Evolutionary conservation across 805 yeast species (phyloP).

Genomic region (Suhomyces emberorum): DNA sequence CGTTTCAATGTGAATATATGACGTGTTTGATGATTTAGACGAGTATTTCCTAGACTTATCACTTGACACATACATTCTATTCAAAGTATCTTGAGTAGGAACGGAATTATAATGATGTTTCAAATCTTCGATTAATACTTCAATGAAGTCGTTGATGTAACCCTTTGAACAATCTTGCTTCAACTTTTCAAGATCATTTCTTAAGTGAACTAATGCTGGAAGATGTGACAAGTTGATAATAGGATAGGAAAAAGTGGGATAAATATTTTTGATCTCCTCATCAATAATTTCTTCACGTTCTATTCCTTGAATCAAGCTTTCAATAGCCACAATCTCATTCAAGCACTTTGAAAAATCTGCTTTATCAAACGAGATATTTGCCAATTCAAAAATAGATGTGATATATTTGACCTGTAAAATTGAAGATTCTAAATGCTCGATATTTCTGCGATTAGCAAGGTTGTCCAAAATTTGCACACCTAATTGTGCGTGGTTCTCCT

Average conservation of each 20-base stretch:
- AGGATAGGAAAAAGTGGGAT: slow-evolving; percentile 28
- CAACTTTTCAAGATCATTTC: slow-evolving; percentile 52
- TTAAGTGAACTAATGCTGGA: slow-evolving; percentile 49
- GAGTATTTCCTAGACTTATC: slow-evolving; percentile 23
- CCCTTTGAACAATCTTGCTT: slow-evolving; percentile 66
- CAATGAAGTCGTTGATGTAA: slow-evolving; percentile 57
- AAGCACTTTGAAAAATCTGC: slow-evolving; percentile 54
- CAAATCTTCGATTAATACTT: slow-evolving; percentile 58
- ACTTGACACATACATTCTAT: slow-evolving; percentile 38
- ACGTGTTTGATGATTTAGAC: slow-evolving; percentile 22
- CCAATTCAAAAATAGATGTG: slow-evolving; percentile 22
- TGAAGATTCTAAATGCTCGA: slow-evolving; percentile 60
- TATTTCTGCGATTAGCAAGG: slow-evolving; percentile 53
- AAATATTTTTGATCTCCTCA: slow-evolving; percentile 14
- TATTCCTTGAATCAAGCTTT: slow-evolving; percentile 54
- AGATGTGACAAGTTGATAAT: slow-evolving; percentile 41
- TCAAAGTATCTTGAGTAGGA: slow-evolving; percentile 46
- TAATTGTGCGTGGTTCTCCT: slow-evolving; percentile 45
- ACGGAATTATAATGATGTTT: slow-evolving; percentile 53
- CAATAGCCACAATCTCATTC: slow-evolving; percentile 54
- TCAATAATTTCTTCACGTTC: slow-evolving; percentile 14
- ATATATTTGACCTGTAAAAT: slow-evolving; percentile 49
- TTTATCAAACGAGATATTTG: slow-evolving; percentile 41
- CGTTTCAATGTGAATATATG: slow-evolving; percentile 34
- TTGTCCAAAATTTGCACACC: slow-evolving; percentile 52